These are phyloP conservation scores for Fomitopsis schrenkii DNA, from an alignment of 1,284 basidiomycete species.

Conservation along the genomic window DNA sequence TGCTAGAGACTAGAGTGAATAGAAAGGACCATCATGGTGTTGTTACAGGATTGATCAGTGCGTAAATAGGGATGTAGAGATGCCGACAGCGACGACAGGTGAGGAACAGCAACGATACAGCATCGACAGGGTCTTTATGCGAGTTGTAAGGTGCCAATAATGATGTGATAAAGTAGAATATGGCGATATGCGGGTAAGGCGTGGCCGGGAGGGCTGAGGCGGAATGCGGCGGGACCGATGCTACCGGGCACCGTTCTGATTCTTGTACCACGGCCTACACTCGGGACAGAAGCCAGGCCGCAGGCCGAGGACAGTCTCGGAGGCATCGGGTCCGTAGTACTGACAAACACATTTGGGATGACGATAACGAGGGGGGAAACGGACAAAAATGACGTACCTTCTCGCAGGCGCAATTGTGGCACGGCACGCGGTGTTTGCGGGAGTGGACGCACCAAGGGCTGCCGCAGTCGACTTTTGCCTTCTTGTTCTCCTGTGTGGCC, in stretches of 20 bases:
- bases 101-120: conserved; percentile 11
- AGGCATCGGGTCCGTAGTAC: conserved; percentile 67
- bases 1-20: not conserved
- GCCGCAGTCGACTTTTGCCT: conserved; percentile 60
- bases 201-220: not conserved
- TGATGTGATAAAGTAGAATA: conserved; percentile 2
- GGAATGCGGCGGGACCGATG: not conserved
- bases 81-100: conserved; percentile 6
- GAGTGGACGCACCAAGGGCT: conserved; percentile 59
- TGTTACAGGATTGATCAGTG: not conserved
- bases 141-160: conserved; percentile 3
- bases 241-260: conserved; percentile 15
- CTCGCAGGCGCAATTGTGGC: conserved; percentile 55
- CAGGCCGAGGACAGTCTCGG: conserved; percentile 50
- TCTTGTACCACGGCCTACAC: conserved; percentile 60
- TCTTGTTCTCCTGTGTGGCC: conserved; percentile 46
- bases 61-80: not conserved
- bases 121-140: conserved; percentile 5
- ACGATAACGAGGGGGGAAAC: not conserved
- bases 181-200: not conserved
- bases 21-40: not conserved
- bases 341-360: conserved; percentile 23
- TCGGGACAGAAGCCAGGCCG: conserved; percentile 55
- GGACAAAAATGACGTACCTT: conserved; percentile 26
- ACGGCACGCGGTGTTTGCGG: conserved; percentile 44